Percentiles rank a stretch among this genome's conserved stretches.
phyloP scores from a whole-genome alignment of 495 filamentous ascomycete species.

The Tricharina praecox region DNA sequence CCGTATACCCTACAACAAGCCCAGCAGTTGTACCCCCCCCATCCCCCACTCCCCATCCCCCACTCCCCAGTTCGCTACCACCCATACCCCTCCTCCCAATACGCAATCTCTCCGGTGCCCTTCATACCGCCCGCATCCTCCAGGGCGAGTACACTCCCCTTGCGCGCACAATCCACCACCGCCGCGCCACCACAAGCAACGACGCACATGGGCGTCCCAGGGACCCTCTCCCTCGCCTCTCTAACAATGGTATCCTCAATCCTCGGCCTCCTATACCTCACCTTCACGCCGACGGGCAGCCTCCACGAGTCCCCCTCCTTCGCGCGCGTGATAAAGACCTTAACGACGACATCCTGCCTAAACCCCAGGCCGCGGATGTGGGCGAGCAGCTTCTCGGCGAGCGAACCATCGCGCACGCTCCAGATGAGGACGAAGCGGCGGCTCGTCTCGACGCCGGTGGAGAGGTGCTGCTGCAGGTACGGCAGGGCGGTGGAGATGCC shows the following conservation, averaged over 20 bases:
- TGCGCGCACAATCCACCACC: conserved; percentile 7
- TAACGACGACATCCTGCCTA: conserved; percentile 28
- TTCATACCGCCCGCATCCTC: conserved; percentile 1
- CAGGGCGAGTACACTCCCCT: background rate
- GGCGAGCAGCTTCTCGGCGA: conserved; percentile 27
- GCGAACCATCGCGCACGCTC: conserved; percentile 29
- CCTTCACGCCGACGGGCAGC: conserved; percentile 4
- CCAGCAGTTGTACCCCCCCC: no score
- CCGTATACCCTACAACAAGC: no score
- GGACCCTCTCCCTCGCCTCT: conserved; percentile 1
- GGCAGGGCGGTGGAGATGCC: conserved; percentile 41
- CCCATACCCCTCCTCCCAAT: conserved; percentile 9
- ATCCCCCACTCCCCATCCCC: no score
- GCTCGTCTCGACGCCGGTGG: conserved; percentile 11
- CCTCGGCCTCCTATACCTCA: conserved; percentile 3
- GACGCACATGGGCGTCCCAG: conserved; percentile 5
- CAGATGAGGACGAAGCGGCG: conserved; percentile 31
- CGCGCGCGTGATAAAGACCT: conserved; percentile 27
- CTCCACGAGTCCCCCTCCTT: background rate
- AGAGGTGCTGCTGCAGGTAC: conserved; percentile 29
- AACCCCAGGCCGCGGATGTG: conserved; percentile 26
- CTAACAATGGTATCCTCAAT: conserved; percentile 2
- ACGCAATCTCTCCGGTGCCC: conserved; percentile 1
- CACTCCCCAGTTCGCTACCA: background rate
- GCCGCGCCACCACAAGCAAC: conserved; percentile 3